Evolutionary conservation across 1,284 basidiomycete genomes (phyloP), one percentile per base, ranked within the genome.

Genomic region (Leccinum ponderosum): DNA sequence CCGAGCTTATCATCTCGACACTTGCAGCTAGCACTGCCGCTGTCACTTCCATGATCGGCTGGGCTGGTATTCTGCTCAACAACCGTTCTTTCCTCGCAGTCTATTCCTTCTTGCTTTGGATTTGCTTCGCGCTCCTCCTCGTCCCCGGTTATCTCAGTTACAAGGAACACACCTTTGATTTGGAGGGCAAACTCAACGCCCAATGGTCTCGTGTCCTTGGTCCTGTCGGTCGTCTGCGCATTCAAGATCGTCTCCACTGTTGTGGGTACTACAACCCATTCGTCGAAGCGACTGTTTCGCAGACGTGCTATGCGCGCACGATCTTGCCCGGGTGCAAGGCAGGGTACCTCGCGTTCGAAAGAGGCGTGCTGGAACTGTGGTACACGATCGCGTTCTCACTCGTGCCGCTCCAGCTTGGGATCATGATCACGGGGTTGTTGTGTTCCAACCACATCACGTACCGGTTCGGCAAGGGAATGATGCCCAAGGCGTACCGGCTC

Each of bases 371-470:
- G 14, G 25, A 51, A 15, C 4, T 51, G 25, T 51, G 48, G 48
- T 51, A 51, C 14, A 51, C 48, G 48, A 51, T 51, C 9, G 48
- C 27, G 8, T 51, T 51, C 14, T 12, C 48, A 15, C 22, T 51
- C 14, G 48, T 22, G 14, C 48, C 48, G 6, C 48, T 51, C 22
- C 48, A 51, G 48, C 20, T 51, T n/a, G 50, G 50, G 14, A 51
- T 51, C 14, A 51, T 83, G 62, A 57, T 82, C 59, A 69, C 75
- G 2, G 76, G 73, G 6, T 68, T 83, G 44, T 68, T 83, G 37
- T 83, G 80, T 67, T 77, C 78, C n/a, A 82, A 82, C 68, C 81
- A 83, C 61, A 74, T 84, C 64, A 83, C 82, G 14, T 83, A 84
- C 65, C 73, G 81, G 53, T 83, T 84, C 68, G 81, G 81, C 9